Evolutionary conservation across 2,329 filamentous ascomycete genomes (phyloP).

Genomic region (Alternaria brassicicola): DNA sequence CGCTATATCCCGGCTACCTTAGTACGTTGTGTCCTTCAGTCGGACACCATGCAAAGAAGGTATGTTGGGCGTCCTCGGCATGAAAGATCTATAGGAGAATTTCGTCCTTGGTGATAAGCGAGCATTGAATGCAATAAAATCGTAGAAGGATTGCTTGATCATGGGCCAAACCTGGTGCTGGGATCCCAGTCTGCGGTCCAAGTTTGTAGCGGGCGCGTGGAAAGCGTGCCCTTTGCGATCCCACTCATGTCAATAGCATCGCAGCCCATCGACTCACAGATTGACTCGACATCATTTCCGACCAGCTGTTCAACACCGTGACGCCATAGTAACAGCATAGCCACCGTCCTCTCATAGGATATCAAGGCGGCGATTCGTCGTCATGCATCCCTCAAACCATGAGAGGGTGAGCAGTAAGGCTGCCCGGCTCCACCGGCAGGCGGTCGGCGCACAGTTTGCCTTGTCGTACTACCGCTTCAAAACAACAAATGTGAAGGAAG

Average conservation of each 20-base stretch:
- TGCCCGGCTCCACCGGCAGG: constrained; percentile 4
- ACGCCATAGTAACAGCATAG: background rate
- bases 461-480: background rate
- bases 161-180: background rate
- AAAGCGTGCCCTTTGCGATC: background rate
- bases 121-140: background rate
- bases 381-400: background rate
- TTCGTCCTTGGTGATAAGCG: background rate
- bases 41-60: background rate
- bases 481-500: background rate
- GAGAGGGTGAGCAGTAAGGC: background rate
- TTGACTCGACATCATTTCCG: background rate
- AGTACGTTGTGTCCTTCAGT: background rate
- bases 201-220: background rate
- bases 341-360: background rate
- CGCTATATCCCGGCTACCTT: background rate
- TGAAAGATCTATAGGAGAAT: background rate
- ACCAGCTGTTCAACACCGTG: background rate
- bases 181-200: background rate
- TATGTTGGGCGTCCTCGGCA: background rate
- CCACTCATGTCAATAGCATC: background rate
- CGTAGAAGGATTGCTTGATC: background rate
- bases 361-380: background rate
- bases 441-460: constrained; percentile 17
- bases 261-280: background rate